Conservation (phyloP, 176 grass and related monocot genomes). For the Paspalum notatum region DNA sequence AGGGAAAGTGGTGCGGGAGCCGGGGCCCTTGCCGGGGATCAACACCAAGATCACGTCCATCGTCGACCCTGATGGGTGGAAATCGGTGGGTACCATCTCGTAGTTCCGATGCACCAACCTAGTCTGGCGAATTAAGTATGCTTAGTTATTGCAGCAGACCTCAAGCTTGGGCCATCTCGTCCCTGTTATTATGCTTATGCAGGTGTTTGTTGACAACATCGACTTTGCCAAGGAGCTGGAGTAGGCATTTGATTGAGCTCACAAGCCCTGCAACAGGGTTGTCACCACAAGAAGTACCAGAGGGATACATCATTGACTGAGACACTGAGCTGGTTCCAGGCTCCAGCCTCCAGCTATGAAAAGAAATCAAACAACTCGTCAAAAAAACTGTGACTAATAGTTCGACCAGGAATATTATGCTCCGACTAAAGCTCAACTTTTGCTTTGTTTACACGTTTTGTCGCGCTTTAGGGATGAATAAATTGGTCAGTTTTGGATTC, state of each 20-base stretch:
- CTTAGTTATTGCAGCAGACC: background rate
- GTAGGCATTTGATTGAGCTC: background rate
- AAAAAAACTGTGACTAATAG: background rate
- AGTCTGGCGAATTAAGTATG: background rate
- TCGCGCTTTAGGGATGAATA: background rate
- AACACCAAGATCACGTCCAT: constrained; percentile 80
- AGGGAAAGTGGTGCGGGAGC: constrained; percentile 66
- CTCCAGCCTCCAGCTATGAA: no score
- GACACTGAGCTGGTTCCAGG: background rate
- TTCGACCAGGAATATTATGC: background rate
- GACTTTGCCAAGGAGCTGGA: constrained; percentile 82
- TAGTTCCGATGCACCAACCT: background rate
- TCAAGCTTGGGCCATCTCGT: background rate
- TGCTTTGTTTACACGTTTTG: background rate
- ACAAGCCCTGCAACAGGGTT: background rate
- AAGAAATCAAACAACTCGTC: no score
- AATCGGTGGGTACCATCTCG: constrained; percentile 43
- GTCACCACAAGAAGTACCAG: background rate
- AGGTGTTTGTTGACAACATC: constrained; percentile 83
- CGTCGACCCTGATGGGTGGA: constrained; percentile 87
- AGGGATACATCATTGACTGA: no score
- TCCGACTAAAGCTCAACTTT: background rate
- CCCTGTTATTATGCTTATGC: constrained; percentile 24
- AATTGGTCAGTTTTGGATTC: background rate
- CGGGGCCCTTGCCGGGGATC: constrained; percentile 72